Percentiles rank a stretch among this genome's conserved stretches.
Evolutionary conservation across 1,284 basidiomycete species (phyloP).

Genomic region (Cutaneotrichosporon sp.): DNA sequence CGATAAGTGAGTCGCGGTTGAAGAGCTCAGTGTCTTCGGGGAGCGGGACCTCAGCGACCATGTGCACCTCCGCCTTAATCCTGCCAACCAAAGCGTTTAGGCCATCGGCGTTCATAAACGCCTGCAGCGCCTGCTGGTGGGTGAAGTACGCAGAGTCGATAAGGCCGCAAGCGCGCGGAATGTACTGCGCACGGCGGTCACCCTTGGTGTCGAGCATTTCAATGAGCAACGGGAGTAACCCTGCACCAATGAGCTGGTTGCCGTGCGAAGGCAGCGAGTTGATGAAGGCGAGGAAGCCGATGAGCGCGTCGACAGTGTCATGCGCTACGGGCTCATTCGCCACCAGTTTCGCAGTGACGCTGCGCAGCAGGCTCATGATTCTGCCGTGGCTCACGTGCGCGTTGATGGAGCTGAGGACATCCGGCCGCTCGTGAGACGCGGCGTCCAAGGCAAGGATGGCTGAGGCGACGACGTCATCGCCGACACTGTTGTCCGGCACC

Average conservation of each 20-base stretch:
- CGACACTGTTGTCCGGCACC: conserved; percentile 61
- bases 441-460: conserved; percentile 88
- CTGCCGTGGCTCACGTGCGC: conserved; percentile 96
- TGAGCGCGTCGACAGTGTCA: conserved; percentile 78
- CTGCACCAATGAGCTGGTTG: conserved; percentile 96
- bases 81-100: conserved; percentile 80
- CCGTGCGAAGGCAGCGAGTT: conserved; percentile 79
- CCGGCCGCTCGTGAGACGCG: conserved; percentile 77
- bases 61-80: conserved; percentile 62
- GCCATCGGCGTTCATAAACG: conserved; percentile 82
- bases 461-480: conserved; percentile 69
- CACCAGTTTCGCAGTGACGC: conserved; percentile 70
- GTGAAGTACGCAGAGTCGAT: conserved; percentile 86
- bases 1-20: conserved; percentile 23
- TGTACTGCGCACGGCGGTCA: conserved; percentile 38
- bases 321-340: conserved; percentile 63
- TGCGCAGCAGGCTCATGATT: conserved; percentile 80
- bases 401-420: conserved; percentile 87
- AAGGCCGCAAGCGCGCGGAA: conserved; percentile 70
- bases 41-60: conserved; percentile 10
- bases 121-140: conserved; percentile 72
- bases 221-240: conserved; percentile 82
- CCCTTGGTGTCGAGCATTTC: conserved; percentile 72
- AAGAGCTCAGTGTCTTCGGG: conserved; percentile 18
- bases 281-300: conserved; percentile 84